Conservation (phyloP, 2,329 filamentous ascomycete genomes). For the Aspergillus proliferans region DNA sequence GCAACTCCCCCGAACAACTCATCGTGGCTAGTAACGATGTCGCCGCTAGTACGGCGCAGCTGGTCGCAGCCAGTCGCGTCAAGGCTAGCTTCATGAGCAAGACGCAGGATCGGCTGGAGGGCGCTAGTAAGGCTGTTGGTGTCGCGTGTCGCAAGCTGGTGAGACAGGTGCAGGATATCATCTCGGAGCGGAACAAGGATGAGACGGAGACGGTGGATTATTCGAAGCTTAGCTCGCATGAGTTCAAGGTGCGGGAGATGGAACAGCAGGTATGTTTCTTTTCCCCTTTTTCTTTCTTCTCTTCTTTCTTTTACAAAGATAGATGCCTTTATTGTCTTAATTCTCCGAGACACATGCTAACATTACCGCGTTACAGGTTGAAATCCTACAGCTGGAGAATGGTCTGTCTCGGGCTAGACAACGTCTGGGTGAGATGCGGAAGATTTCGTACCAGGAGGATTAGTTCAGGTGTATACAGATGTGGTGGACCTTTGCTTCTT, state of each 20-base stretch:
- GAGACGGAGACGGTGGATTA: constrained; percentile 81
- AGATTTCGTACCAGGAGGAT: constrained; percentile 88
- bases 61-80: constrained; percentile 90
- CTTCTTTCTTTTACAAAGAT: neutral
- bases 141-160: constrained; percentile 81
- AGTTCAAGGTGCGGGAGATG: constrained; percentile 99
- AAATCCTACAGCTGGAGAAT: constrained; percentile 95
- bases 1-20: constrained; percentile 91
- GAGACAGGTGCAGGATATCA: constrained; percentile 88
- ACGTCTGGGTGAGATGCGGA: constrained; percentile 92
- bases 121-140: constrained; percentile 87
- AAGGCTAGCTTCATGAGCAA: constrained; percentile 98
- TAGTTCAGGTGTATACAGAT: constrained; percentile 15
- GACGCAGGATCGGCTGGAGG: constrained; percentile 85
- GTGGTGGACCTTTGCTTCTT: neutral
- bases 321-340: neutral
- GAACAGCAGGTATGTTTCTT: constrained; percentile 79
- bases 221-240: constrained; percentile 76
- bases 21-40: constrained; percentile 98
- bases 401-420: constrained; percentile 69
- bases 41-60: constrained; percentile 88
- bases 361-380: constrained; percentile 58
- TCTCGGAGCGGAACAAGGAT: constrained; percentile 74
- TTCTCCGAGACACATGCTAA: neutral
- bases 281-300: constrained; percentile 2